phyloP scores from a whole-genome alignment of 2,329 filamentous ascomycete genomes.

The Mollisiaceae sp. region DNA sequence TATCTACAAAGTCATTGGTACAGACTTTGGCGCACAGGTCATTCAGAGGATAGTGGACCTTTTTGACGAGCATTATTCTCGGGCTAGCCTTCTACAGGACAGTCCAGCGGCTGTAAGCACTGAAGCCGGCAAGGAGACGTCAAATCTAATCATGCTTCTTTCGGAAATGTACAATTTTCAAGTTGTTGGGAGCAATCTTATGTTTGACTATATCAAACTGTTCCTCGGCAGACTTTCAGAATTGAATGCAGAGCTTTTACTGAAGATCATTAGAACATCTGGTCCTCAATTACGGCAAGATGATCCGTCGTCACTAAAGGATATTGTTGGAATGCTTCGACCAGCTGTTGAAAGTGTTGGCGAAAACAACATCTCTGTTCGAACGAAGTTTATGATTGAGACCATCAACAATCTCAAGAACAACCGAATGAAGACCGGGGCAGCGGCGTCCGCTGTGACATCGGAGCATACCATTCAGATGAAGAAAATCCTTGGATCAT shows the following conservation, averaged over 20 bases:
- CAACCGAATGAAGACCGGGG: conserved; percentile 82
- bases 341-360: conserved; percentile 71
- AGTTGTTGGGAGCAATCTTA: conserved; percentile 77
- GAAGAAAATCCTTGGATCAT: conserved; percentile 82
- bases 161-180: conserved; percentile 93
- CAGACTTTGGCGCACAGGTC: conserved; percentile 87
- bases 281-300: conserved; percentile 86
- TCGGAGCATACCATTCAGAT: conserved; percentile 86
- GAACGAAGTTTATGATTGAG: conserved; percentile 97
- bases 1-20: conserved; percentile 84
- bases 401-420: conserved; percentile 94
- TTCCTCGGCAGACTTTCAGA: conserved; percentile 80
- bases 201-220: conserved; percentile 89
- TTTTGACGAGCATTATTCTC: conserved; percentile 71
- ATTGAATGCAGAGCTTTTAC: conserved; percentile 83
- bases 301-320: conserved; percentile 85
- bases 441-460: conserved; percentile 71
- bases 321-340: conserved; percentile 82
- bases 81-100: conserved; percentile 43
- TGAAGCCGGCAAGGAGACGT: conserved; percentile 61
- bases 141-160: conserved; percentile 82
- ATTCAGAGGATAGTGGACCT: conserved; percentile 78
- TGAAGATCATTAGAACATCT: conserved; percentile 81
- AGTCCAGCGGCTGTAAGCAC: conserved; percentile 36
- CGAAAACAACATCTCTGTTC: conserved; percentile 75